These are phyloP conservation scores for Stygiomarasmius scandens DNA, from an alignment of 1,284 basidiomycete species.

Conservation along the genomic window DNA sequence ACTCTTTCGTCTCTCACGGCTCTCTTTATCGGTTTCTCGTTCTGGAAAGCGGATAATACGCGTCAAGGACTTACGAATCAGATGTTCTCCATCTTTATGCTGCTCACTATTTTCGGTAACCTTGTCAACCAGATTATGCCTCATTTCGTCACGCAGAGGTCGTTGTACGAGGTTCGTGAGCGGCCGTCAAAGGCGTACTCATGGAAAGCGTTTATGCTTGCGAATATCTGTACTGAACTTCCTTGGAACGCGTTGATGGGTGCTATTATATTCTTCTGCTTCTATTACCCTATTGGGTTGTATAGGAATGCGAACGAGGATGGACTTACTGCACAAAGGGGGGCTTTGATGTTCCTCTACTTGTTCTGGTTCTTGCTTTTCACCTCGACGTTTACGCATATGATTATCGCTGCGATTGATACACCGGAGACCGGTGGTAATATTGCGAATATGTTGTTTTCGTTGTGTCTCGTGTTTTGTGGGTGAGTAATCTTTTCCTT, in stretches of 20 bases:
- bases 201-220: constrained; percentile 74
- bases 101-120: constrained; percentile 29
- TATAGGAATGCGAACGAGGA: constrained; percentile 33
- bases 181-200: constrained; percentile 77
- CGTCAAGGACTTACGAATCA: constrained; percentile 71
- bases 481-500: constrained; percentile 41
- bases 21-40: constrained; percentile 65
- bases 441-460: constrained; percentile 23
- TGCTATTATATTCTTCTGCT: constrained; percentile 63
- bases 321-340: constrained; percentile 37
- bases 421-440: constrained; percentile 41
- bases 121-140: constrained; percentile 31
- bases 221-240: constrained; percentile 64
- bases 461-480: constrained; percentile 37
- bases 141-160: constrained; percentile 33
- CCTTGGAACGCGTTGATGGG: constrained; percentile 70
- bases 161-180: constrained; percentile 75
- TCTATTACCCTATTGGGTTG: constrained; percentile 74
- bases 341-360: constrained; percentile 13
- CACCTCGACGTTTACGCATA: constrained; percentile 15
- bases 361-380: constrained; percentile 14
- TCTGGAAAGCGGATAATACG: constrained; percentile 60
- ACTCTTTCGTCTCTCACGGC: constrained; percentile 43
- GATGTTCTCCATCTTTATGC: constrained; percentile 49
- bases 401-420: constrained; percentile 33